phyloP scores from a whole-genome alignment of 306 rosid genomes.

The Lotus japonicus region DNA sequence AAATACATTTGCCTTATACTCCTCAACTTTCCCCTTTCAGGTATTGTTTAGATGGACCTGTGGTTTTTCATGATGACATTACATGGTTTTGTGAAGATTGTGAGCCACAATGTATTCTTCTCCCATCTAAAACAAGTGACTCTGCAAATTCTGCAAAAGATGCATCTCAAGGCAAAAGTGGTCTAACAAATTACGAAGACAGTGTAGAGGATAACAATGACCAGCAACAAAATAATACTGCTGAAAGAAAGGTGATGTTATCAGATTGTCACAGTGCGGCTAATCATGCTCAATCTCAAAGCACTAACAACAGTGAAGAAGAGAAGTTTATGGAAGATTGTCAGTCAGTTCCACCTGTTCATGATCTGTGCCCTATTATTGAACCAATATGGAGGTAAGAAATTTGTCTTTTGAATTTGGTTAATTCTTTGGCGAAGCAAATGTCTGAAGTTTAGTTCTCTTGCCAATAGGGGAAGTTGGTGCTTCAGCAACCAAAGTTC shows the following conservation, averaged over 20 bases:
- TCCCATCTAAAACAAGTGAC: background rate
- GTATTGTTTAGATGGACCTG: conserved; percentile 52
- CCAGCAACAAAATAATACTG: background rate
- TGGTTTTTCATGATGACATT: conserved; percentile 18
- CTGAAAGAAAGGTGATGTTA: background rate
- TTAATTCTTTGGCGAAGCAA: background rate
- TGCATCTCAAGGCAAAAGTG: conserved; percentile 1
- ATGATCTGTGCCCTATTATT: conserved; percentile 46
- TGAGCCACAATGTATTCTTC: background rate
- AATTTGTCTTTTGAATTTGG: background rate
- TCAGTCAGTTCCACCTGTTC: background rate
- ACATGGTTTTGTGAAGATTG: conserved; percentile 65
- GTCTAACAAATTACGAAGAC: background rate
- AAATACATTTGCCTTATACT: background rate
- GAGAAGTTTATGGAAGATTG: background rate
- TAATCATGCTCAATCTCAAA: background rate
- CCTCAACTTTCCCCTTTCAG: conserved; percentile 24
- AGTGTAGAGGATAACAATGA: background rate
- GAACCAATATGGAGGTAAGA: conserved; percentile 72
- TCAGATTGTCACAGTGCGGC: background rate
- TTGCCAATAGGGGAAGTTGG: conserved; percentile 52
- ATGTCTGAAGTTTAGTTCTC: conserved; percentile 16
- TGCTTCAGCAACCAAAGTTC: conserved; percentile 15
- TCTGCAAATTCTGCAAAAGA: background rate
- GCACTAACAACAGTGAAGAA: conserved; percentile 1